These are phyloP conservation scores for Globisporangium viniferum DNA, from an alignment of 352 stramenopile genomes.

Conservation along the genomic window DNA sequence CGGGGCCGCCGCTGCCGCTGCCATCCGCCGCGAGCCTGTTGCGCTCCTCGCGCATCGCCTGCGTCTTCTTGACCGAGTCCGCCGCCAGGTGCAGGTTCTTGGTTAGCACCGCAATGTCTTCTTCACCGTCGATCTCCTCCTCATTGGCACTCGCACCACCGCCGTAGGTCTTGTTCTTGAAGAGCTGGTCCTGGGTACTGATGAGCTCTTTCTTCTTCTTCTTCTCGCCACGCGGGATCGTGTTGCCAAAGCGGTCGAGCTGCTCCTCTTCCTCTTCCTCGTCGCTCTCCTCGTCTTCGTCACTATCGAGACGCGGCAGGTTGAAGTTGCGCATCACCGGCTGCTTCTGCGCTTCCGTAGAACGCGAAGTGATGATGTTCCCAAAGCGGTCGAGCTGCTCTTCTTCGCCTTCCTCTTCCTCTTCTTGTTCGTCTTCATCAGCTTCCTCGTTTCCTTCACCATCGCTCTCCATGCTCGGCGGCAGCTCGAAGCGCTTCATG, in stretches of 20 bases:
- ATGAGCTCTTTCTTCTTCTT: slow-evolving; percentile 16
- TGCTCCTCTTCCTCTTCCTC: slow-evolving; percentile 28
- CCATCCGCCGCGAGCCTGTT: slow-evolving; percentile 14
- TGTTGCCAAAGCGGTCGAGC: slow-evolving; percentile 14
- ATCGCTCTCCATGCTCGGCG: slow-evolving; percentile 59
- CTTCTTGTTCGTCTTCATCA: slow-evolving; percentile 26
- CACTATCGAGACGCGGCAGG: slow-evolving; percentile 19
- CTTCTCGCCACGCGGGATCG: neutral
- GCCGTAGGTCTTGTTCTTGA: slow-evolving; percentile 50
- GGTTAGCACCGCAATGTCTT: slow-evolving; percentile 51
- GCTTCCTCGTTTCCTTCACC: slow-evolving; percentile 31
- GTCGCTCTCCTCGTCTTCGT: slow-evolving; percentile 23
- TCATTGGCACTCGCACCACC: slow-evolving; percentile 7
- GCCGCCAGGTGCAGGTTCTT: slow-evolving; percentile 58
- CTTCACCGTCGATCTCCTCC: slow-evolving; percentile 20
- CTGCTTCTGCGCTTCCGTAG: neutral
- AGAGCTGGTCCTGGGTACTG: slow-evolving; percentile 34
- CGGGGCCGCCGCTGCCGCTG: slow-evolving; percentile 18
- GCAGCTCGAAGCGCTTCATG: slow-evolving; percentile 48
- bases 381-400: slow-evolving; percentile 20
- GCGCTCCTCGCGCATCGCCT: slow-evolving; percentile 45
- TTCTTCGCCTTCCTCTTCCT: slow-evolving; percentile 9
- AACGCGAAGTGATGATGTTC: neutral
- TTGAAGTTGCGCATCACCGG: slow-evolving; percentile 24
- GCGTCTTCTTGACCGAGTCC: slow-evolving; percentile 59